phyloP scores from a whole-genome alignment of 208 protist species.

The Acanthamoeba castellanii region DNA sequence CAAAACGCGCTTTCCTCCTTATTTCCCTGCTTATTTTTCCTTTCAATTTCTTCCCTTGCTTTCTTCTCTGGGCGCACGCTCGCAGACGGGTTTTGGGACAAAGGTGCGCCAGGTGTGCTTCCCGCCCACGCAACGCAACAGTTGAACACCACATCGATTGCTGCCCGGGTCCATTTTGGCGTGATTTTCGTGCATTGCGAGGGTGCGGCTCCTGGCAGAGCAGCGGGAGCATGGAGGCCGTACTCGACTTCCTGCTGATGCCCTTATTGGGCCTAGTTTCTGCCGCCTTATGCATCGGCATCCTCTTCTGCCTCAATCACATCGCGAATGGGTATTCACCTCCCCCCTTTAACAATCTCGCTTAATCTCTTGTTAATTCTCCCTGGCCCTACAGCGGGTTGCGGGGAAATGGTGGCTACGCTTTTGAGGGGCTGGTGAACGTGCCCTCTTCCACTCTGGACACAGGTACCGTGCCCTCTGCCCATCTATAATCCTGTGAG shows the following conservation, averaged over 20 bases:
- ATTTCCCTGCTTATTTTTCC: background rate
- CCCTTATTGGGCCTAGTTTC: background rate
- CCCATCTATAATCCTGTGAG: background rate
- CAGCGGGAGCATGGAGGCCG: background rate
- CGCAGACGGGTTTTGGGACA: background rate
- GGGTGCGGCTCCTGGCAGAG: background rate
- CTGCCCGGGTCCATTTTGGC: background rate
- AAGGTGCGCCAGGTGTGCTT: background rate
- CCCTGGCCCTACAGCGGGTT: background rate
- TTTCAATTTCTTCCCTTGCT: background rate
- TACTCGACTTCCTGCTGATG: slow-evolving; percentile 6
- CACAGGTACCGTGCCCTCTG: background rate
- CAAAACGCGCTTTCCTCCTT: background rate
- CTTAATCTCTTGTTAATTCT: background rate
- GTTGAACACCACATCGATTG: background rate
- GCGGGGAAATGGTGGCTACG: background rate
- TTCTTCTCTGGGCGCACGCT: background rate
- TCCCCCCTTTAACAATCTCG: background rate
- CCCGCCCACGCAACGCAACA: background rate
- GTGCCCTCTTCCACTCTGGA: slow-evolving; percentile 28
- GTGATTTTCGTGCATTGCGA: background rate
- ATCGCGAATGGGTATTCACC: background rate
- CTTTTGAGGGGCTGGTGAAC: slow-evolving; percentile 44
- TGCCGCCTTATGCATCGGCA: background rate
- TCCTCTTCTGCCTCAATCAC: slow-evolving; percentile 9